Percentiles rank a stretch among this genome's conserved stretches.
Evolutionary conservation across 116 monocot genomes (phyloP).

Genomic region (Iris pallida): DNA sequence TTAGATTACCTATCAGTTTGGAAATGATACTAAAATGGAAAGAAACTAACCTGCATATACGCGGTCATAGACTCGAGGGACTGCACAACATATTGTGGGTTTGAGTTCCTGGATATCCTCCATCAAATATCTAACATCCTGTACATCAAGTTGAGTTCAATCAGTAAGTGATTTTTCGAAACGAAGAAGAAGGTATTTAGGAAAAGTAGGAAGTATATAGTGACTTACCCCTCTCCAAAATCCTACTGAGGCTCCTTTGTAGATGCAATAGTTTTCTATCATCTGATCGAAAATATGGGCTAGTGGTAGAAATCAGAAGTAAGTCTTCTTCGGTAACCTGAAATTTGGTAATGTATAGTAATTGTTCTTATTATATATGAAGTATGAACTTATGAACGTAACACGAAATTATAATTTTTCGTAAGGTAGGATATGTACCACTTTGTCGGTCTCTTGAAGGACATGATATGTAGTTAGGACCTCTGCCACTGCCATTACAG

Average conservation of each 20-base stretch:
- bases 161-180: not conserved
- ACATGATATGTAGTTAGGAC: slow-evolving; percentile 64
- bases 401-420: not conserved
- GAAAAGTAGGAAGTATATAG: not conserved
- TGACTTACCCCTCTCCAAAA: slow-evolving; percentile 82
- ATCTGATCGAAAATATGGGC: slow-evolving; percentile 95
- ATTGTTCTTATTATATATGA: not conserved
- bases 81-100: slow-evolving; percentile 83
- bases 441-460: slow-evolving; percentile 69
- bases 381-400: not conserved
- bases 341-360: slow-evolving; percentile 4
- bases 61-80: slow-evolving; percentile 88
- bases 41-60: slow-evolving; percentile 56
- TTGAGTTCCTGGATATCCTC: slow-evolving; percentile 77
- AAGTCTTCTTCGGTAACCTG: slow-evolving; percentile 74
- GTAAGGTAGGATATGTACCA: slow-evolving; percentile 31
- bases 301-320: slow-evolving; percentile 89
- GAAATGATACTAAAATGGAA: not conserved
- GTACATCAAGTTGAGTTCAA: not conserved
- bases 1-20: too few species aligned
- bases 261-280: slow-evolving; percentile 81
- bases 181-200: not conserved
- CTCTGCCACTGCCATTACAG: slow-evolving; percentile 31
- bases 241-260: slow-evolving; percentile 82
- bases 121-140: slow-evolving; percentile 80